Percentiles rank a stretch among this genome's conserved stretches.
Conservation (phyloP, 2,329 filamentous ascomycete genomes). For the Podosphaera aphanis region DNA sequence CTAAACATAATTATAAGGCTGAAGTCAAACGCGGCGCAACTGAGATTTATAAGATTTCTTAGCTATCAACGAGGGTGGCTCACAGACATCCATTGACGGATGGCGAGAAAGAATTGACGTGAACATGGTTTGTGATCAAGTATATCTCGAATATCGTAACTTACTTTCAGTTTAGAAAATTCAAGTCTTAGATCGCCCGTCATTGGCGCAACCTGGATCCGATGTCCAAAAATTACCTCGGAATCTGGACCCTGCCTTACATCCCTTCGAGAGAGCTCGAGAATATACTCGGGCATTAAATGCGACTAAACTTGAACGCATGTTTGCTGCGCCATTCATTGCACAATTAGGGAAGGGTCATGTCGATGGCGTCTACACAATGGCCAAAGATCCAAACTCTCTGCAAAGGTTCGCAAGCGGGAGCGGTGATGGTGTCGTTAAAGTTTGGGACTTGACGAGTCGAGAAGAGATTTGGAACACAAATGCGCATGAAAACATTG, state of each 20-base stretch:
- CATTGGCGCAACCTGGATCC: conserved; percentile 42
- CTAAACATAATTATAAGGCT: too few relatives aligned
- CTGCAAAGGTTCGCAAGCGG: conserved; percentile 58
- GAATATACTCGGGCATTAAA: conserved; percentile 61
- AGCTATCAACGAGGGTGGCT: too few relatives aligned
- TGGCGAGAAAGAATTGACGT: conserved; percentile 7
- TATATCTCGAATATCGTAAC: neutral
- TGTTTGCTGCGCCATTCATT: conserved; percentile 71
- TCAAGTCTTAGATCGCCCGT: conserved; percentile 42
- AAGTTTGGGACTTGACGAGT: conserved; percentile 66
- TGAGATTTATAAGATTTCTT: too few relatives aligned
- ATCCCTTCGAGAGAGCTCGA: conserved; percentile 61
- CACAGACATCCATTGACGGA: neutral
- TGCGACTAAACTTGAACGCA: conserved; percentile 79
- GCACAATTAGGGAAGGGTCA: conserved; percentile 74
- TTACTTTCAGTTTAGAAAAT: conserved; percentile 24
- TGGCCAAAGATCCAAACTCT: conserved; percentile 57
- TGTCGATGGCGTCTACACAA: conserved; percentile 68
- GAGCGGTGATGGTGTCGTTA: conserved; percentile 78
- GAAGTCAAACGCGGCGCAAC: too few relatives aligned
- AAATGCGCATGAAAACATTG: conserved; percentile 76
- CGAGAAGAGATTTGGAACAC: conserved; percentile 53
- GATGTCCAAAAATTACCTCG: conserved; percentile 40
- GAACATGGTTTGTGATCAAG: conserved; percentile 12
- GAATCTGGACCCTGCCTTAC: conserved; percentile 53